Evolutionary conservation across 306 rosid species (phyloP), one percentile per base, ranked within the genome.

Genomic region (Trichosanthes truncata): DNA sequence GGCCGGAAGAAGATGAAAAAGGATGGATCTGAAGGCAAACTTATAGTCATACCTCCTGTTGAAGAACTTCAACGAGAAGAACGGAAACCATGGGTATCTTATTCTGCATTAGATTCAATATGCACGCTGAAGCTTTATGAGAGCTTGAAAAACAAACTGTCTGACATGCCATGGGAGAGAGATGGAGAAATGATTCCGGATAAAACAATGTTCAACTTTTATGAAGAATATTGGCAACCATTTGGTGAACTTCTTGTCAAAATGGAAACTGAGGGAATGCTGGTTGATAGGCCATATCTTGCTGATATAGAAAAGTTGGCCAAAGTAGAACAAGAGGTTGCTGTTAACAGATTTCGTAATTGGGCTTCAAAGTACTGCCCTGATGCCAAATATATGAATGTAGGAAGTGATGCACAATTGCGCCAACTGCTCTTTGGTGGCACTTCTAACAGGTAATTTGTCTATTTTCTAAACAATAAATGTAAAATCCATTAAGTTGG

Each of bases 241-340:
- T 94, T 94, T 86, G 98, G 98, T 20, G 97, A 91, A 81, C 82
- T 94, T 87, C 91, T 94, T 67, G 93, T 88, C 63, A 82, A 38
- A 84, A 94, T 94, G 98, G 98, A 94, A 85, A 86, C 95, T 73
- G 97, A 92, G 87, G 98, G 98, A 73, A 92, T 94, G 97, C 86
- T 92, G 74, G 98, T 94, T 87, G 96, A 92, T 85, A 90, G 97
- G 38, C 85, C 82, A 51, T 89, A 92, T 92, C 93, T 94, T 52
- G 87, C 89, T 77, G 87, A 84, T 80, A 87, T 94, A 78, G 98
- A 94, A 84, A 92, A 94, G 86, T 85, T 91, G 81, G 98, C 98
- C 82, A 91, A 81, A 86, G 89, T 69, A 20, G 97, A 94, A 85
- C 95, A 94, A 82, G 95, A 82, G 84, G 68, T 92, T 83, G 97